Evolutionary conservation across 371 early-diverging fungal genomes (phyloP).

Genomic region (Mucor saturninus): DNA sequence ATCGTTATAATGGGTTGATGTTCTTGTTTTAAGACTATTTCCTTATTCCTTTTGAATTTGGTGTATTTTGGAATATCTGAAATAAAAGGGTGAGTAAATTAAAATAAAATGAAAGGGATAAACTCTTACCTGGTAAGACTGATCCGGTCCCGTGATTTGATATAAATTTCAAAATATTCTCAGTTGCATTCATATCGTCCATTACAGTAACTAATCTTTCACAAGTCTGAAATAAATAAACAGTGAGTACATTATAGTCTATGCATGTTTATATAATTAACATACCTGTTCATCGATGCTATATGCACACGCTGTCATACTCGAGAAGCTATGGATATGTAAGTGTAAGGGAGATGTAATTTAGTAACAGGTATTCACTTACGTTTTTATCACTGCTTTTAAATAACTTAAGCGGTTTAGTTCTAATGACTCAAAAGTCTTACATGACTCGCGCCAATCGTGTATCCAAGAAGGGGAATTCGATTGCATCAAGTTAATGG

Average conservation of each 20-base stretch:
- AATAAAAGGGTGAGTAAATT: background rate
- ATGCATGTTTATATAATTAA: background rate
- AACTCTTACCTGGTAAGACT: slow-evolving; percentile 10
- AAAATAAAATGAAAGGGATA: background rate
- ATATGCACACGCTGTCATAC: slow-evolving; percentile 1
- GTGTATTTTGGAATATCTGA: slow-evolving; percentile 11
- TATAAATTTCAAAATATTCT: slow-evolving; percentile 9
- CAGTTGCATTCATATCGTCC: slow-evolving; percentile 8
- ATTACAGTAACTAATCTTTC: slow-evolving; percentile 7
- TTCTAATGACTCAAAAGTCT: slow-evolving; percentile 14
- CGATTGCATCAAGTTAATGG: slow-evolving; percentile 4
- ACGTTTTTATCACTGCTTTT: slow-evolving; percentile 15
- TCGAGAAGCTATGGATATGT: background rate
- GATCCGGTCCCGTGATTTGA: slow-evolving; percentile 12
- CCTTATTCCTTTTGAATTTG: slow-evolving; percentile 4
- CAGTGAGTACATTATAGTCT: background rate
- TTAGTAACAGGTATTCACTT: background rate
- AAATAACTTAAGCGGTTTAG: slow-evolving; percentile 9
- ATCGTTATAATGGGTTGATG: background rate
- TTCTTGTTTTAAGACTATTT: background rate
- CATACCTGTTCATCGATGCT: slow-evolving; percentile 15
- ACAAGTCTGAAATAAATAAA: slow-evolving; percentile 4
- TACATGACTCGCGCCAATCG: slow-evolving; percentile 17
- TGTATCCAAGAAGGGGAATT: slow-evolving; percentile 12
- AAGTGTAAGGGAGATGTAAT: background rate